These are phyloP conservation scores for Byssochlamys sp. DNA, from an alignment of 2,329 filamentous ascomycete genomes.

Conservation along the genomic window DNA sequence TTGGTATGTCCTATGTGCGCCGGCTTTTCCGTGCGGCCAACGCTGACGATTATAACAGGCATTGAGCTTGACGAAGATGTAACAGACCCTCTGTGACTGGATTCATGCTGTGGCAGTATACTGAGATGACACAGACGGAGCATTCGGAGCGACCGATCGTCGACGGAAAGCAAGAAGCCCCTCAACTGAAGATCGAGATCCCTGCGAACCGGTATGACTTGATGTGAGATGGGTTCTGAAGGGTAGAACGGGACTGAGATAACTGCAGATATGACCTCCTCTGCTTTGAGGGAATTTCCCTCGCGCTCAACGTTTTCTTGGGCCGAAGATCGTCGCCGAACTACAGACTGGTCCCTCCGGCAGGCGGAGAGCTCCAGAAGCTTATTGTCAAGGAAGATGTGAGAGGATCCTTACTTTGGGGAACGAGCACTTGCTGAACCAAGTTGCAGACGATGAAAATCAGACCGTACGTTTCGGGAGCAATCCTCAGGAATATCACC, in stretches of 20 bases:
- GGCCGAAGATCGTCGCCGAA: constrained; percentile 66
- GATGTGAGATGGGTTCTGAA: not conserved
- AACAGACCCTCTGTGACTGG: constrained; percentile 10
- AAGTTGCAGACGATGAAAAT: constrained; percentile 57
- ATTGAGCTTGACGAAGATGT: constrained; percentile 94
- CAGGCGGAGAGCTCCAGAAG: constrained; percentile 63
- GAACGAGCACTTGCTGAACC: constrained; percentile 1
- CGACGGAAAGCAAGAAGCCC: constrained; percentile 71
- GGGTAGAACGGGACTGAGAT: constrained; percentile 12
- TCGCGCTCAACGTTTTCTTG: constrained; percentile 92
- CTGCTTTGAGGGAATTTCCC: constrained; percentile 90
- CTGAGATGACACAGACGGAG: constrained; percentile 48
- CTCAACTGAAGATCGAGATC: constrained; percentile 96
- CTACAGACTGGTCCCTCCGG: constrained; percentile 64
- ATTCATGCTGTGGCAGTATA: constrained; percentile 11
- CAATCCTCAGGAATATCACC: constrained; percentile 78
- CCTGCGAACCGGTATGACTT: constrained; percentile 73
- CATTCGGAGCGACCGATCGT: constrained; percentile 62
- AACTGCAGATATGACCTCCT: constrained; percentile 66
- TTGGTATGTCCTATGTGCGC: constrained; percentile 46
- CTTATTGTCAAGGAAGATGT: constrained; percentile 67
- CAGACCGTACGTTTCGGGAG: constrained; percentile 78
- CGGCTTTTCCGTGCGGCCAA: constrained; percentile 10
- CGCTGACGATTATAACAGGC: constrained; percentile 33
- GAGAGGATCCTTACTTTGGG: constrained; percentile 12